Evolutionary conservation across 768 basidiomycete genomes (phyloP), one percentile per base, ranked within the genome.

Genomic region (Hericium rajendrae): DNA sequence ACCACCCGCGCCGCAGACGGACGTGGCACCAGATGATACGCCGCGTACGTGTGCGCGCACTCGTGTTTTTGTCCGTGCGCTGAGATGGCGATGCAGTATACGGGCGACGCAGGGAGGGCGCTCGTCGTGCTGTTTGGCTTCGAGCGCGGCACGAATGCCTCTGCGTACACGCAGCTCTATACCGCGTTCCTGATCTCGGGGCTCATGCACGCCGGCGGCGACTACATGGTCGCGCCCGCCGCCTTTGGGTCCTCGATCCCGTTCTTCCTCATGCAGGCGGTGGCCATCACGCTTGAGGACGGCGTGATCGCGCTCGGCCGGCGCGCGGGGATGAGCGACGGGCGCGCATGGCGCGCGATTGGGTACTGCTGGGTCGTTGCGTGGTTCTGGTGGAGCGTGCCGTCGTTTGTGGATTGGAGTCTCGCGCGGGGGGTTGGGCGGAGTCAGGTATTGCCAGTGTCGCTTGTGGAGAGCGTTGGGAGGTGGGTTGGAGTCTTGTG

Each of bases 241-340:
- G 61, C 28, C 46, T 20, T 46, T 18, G 13, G n/a, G 43, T 20
- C n/a, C 43, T 46, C 43, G 15, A n/a, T 69, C 32, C 46, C 57
- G 13, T 71, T 70, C 62, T 73, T 70, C 52, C 15, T 67, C 11
- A n/a, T 59, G 9, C 71, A 73, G 57, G 71, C 72, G 6, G 50
- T 67, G 4, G 73, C 61, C 1, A 74, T 77, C 38, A 70, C 69
- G 12, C 46, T 69, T 28, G 76, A 77, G 60, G 71, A 68, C 51
- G 43, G 56, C 0, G 59, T 70, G 38, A 57, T 74, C 24, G 61
- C 39, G 0, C 18, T 65, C 4, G 65, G 61, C 2, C 57, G 49
- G 18, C 18, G 56, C 6, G 8, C 26, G 15, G 28, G 28, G 9
- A 4, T 46, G n/a, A 2, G 16, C 4, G 15, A 46, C 8, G n/a